phyloP scores from a whole-genome alignment of 192 early-diverging fungal genomes.

The Dissophora ornata region DNA sequence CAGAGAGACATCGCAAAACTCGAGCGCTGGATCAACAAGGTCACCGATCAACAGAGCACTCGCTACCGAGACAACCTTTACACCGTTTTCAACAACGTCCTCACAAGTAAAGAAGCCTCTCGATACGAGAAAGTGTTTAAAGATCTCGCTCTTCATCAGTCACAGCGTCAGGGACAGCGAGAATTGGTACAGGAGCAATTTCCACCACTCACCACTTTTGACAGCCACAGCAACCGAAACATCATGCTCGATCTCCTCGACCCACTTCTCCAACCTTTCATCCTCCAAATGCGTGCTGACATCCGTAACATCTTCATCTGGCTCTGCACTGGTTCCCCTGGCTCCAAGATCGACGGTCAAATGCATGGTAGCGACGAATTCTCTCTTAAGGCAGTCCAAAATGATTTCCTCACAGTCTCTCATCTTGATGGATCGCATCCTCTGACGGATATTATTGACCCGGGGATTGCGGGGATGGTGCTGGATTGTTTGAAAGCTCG shows the following conservation, averaged over 20 bases:
- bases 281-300: slow-evolving; percentile 8
- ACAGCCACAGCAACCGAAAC: background rate
- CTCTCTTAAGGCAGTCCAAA: background rate
- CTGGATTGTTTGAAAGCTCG: slow-evolving; percentile 8
- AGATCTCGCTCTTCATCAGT: background rate
- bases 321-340: background rate
- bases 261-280: slow-evolving; percentile 4
- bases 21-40: slow-evolving; percentile 2
- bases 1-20: background rate
- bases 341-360: slow-evolving; percentile 6
- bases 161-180: background rate
- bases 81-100: background rate
- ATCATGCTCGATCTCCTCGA: background rate
- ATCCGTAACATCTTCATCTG: slow-evolving; percentile 13
- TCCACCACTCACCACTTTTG: no score
- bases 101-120: background rate
- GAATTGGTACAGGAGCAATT: no score
- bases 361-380: slow-evolving; percentile 2
- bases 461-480: background rate
- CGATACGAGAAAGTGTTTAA: background rate
- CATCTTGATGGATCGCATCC: background rate
- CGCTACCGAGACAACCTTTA: background rate
- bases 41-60: background rate
- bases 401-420: background rate
- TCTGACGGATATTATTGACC: slow-evolving; percentile 9